Percentiles rank a stretch among this genome's conserved stretches.
Conservation (phyloP, 768 basidiomycete species). For the Termitomyces sp. region DNA sequence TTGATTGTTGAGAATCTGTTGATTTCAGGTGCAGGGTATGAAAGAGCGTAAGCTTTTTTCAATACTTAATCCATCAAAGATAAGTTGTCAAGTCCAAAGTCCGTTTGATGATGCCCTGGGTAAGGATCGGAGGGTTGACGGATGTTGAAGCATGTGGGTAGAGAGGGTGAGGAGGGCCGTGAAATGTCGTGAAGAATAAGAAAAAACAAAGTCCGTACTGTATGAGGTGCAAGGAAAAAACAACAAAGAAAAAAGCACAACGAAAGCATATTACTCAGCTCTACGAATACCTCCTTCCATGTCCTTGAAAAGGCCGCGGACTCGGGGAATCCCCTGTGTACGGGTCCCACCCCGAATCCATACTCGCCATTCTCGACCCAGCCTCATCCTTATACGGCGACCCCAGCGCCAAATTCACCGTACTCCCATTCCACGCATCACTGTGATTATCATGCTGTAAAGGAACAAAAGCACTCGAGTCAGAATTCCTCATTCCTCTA, state of each 20-base stretch:
- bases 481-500: constrained; percentile 43
- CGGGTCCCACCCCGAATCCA: constrained; percentile 27
- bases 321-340: constrained; percentile 24
- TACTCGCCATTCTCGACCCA: constrained; percentile 26
- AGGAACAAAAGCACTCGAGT: constrained; percentile 72
- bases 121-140: not conserved
- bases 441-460: constrained; percentile 59
- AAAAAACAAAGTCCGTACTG: constrained; percentile 4
- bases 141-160: constrained; percentile 1
- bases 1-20: not conserved
- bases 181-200: constrained; percentile 3
- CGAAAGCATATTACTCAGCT: constrained; percentile 9
- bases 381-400: constrained; percentile 30
- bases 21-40: not conserved
- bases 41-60: not conserved
- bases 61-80: not conserved
- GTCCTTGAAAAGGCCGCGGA: not conserved
- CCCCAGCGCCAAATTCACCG: constrained; percentile 34
- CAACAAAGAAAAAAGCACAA: not conserved
- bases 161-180: not conserved
- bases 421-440: constrained; percentile 58
- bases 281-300: constrained; percentile 8
- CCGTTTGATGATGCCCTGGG: not conserved
- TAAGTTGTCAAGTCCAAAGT: not conserved
- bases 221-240: constrained; percentile 1